A percentile compares a stretch with the other conserved stretches of the same genome.
Evolutionary conservation across 176 grass and related monocot species (phyloP).

Genomic region (Oryza punctata): DNA sequence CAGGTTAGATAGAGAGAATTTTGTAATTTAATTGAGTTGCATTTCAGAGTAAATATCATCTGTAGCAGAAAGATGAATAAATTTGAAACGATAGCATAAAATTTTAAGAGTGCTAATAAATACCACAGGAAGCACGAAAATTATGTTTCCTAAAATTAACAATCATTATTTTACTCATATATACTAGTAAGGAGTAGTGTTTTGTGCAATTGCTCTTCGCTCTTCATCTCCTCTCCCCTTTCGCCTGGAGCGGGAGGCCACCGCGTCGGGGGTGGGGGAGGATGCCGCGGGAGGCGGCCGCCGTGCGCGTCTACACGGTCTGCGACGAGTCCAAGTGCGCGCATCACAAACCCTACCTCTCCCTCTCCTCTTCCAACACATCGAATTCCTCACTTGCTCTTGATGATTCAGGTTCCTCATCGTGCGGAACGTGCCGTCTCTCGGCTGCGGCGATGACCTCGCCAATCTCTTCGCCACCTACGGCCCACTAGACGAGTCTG

Average conservation of each 20-base stretch:
- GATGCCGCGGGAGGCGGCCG: constrained; percentile 67
- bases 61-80: not conserved
- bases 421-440: constrained; percentile 85
- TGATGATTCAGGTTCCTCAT: constrained; percentile 70
- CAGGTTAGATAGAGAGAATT: too few species aligned
- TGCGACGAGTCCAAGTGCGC: constrained; percentile 90
- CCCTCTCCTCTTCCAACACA: not conserved
- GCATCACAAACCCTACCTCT: not conserved
- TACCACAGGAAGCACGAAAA: too few species aligned
- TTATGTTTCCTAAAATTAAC: too few species aligned
- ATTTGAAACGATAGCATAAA: not conserved
- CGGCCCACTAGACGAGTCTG: constrained; percentile 81
- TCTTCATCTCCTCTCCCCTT: too few species aligned
- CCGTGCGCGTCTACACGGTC: constrained; percentile 79
- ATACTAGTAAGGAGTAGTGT: too few species aligned
- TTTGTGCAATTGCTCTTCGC: too few species aligned
- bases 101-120: not conserved
- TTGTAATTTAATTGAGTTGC: too few species aligned
- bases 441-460: constrained; percentile 85
- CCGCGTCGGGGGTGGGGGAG: too few species aligned
- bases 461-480: constrained; percentile 64
- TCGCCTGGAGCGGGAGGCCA: too few species aligned
- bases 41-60: not conserved
- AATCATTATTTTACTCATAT: too few species aligned
- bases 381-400: not conserved